These are phyloP conservation scores for Aspergillus saccharolyticus DNA, from an alignment of 495 filamentous ascomycete genomes.

Conservation along the genomic window DNA sequence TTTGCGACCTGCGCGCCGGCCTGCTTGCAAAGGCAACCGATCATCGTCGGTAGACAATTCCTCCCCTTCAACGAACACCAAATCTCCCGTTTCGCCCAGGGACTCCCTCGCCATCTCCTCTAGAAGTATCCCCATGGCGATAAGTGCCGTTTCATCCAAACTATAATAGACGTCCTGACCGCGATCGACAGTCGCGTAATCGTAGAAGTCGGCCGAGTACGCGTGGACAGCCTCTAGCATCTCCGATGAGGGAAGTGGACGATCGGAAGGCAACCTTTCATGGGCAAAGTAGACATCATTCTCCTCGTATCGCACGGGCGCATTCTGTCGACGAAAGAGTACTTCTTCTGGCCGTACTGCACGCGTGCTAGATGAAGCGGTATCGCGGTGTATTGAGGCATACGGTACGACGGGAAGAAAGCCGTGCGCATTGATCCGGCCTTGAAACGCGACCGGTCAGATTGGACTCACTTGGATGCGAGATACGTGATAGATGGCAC, in stretches of 20 bases:
- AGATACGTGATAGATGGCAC: not conserved
- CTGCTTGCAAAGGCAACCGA: slow-evolving; percentile 4
- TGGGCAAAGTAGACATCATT: slow-evolving; percentile 66
- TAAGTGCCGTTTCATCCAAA: slow-evolving; percentile 80
- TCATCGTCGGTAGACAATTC: slow-evolving; percentile 26
- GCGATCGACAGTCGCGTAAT: slow-evolving; percentile 27
- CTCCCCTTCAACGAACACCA: slow-evolving; percentile 67
- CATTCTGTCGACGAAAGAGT: slow-evolving; percentile 59
- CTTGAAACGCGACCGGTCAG: slow-evolving; percentile 26
- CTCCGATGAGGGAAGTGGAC: slow-evolving; percentile 63
- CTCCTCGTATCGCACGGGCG: slow-evolving; percentile 61
- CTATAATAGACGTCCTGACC: slow-evolving; percentile 52
- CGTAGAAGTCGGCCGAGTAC: slow-evolving; percentile 72
- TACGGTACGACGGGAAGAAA: slow-evolving; percentile 34
- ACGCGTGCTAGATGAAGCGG: slow-evolving; percentile 45
- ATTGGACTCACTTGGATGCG: not conserved
- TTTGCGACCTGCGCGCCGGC: slow-evolving; percentile 17
- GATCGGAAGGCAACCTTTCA: slow-evolving; percentile 45
- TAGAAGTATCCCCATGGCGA: slow-evolving; percentile 75
- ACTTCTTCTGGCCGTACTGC: slow-evolving; percentile 67
- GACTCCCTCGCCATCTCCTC: slow-evolving; percentile 65
- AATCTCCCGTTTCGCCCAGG: slow-evolving; percentile 66
- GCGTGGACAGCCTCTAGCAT: slow-evolving; percentile 71
- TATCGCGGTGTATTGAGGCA: slow-evolving; percentile 45
- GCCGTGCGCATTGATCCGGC: slow-evolving; percentile 44